These are phyloP conservation scores for Salisapilia sapeloensis DNA, from an alignment of 352 stramenopile species.

Conservation along the genomic window DNA sequence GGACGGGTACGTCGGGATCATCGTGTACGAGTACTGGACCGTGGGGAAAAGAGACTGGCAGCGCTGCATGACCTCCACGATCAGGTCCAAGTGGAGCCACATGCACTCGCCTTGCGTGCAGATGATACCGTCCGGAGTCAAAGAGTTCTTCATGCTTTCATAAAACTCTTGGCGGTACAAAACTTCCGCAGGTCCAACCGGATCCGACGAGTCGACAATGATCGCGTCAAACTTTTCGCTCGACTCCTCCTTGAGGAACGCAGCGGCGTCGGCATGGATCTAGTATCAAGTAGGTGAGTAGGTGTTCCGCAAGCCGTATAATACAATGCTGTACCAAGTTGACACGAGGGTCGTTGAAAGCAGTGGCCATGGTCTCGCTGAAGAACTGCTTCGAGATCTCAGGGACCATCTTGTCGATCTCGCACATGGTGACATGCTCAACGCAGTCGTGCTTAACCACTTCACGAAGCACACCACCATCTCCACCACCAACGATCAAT, in stretches of 20 bases:
- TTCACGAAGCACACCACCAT: conserved; percentile 95
- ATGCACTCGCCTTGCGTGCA: conserved; percentile 94
- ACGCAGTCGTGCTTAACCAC: conserved; percentile 88
- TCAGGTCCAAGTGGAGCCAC: conserved; percentile 96
- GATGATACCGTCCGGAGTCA: conserved; percentile 75
- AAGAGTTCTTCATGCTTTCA: conserved; percentile 83
- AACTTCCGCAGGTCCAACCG: conserved; percentile 87
- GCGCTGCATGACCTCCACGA: conserved; percentile 85
- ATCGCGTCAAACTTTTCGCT: conserved; percentile 90
- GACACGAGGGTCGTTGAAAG: conserved; percentile 92
- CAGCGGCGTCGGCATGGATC: conserved; percentile 82
- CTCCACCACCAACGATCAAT: conserved; percentile 95
- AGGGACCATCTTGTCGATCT: conserved; percentile 98
- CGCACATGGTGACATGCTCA: conserved; percentile 95
- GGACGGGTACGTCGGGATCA: conserved; percentile 97
- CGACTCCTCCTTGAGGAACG: conserved; percentile 75
- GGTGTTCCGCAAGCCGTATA: not conserved
- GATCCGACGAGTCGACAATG: conserved; percentile 95
- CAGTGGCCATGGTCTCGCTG: conserved; percentile 74
- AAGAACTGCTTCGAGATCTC: conserved; percentile 91
- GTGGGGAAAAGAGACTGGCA: conserved; percentile 86
- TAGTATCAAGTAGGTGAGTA: conserved; percentile 8
- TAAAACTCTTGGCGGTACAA: conserved; percentile 94
- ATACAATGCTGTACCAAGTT: conserved; percentile 60
- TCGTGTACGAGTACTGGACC: conserved; percentile 98